Evolutionary conservation across 805 yeast species (phyloP).

Genomic region (Ogataea zsoltii): DNA sequence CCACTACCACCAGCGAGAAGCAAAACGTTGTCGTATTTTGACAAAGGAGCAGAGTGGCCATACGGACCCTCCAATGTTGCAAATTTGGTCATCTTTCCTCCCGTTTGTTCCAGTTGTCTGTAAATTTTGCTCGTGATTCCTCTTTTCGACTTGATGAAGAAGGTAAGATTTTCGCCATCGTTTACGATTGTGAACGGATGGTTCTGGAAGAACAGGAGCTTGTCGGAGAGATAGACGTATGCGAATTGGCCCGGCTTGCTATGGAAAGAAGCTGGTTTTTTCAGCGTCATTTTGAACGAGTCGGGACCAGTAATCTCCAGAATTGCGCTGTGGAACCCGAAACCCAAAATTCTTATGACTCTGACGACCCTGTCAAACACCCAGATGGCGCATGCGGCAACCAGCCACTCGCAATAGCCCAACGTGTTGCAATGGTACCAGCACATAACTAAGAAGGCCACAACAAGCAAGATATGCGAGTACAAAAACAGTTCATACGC

Average conservation of each 20-base stretch:
- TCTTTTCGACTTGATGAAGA: slow-evolving; percentile 48
- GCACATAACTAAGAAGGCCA: slow-evolving; percentile 50
- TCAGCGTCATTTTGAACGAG: slow-evolving; percentile 45
- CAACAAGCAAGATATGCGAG: slow-evolving; percentile 60
- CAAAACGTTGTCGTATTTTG: slow-evolving; percentile 49
- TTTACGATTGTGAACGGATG: slow-evolving; percentile 67
- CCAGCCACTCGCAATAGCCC: slow-evolving; percentile 37
- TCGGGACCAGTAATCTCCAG: slow-evolving; percentile 26
- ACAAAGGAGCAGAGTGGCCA: slow-evolving; percentile 51
- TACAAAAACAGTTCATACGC: slow-evolving; percentile 62
- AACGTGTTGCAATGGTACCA: slow-evolving; percentile 55
- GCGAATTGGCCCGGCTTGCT: slow-evolving; percentile 57
- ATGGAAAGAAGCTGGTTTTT: slow-evolving; percentile 51
- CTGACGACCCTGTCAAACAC: slow-evolving; percentile 51
- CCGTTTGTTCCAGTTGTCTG: slow-evolving; percentile 33
- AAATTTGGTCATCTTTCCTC: slow-evolving; percentile 31
- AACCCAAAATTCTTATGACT: slow-evolving; percentile 29
- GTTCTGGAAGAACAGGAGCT: slow-evolving; percentile 61
- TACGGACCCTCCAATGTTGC: slow-evolving; percentile 69
- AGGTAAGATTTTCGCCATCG: slow-evolving; percentile 37
- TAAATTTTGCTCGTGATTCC: slow-evolving; percentile 54
- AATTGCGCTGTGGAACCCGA: slow-evolving; percentile 28
- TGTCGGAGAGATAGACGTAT: slow-evolving; percentile 54
- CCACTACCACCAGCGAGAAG: slow-evolving; percentile 75
- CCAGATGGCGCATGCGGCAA: slow-evolving; percentile 48